Base-by-base conservation (phyloP, 257 asterid genomes). In the Nicotiana tomentosiformis region DNA sequence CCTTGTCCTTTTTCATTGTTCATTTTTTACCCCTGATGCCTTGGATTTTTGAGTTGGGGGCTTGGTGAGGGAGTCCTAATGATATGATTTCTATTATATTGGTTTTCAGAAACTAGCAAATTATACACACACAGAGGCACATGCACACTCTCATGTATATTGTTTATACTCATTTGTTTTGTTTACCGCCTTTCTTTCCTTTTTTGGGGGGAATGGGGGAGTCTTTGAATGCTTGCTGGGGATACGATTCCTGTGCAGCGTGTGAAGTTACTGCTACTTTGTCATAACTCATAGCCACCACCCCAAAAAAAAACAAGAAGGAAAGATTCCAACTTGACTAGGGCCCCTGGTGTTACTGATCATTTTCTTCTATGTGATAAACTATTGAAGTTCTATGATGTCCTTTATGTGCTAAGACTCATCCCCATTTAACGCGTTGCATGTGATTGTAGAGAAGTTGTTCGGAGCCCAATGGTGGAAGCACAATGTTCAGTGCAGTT, bases 401-500 rank as follows among this genome's bases (percentile, higher is more conserved):
- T 74, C 43, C 64, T 26, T 74, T 7, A 49, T 26, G 64, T 51
- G 80, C 80, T 26, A 26, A 76, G 53, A 7, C 1, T 51, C 66
- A 67, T 64, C 84, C 80, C 74, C 57, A 81, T 53, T 53, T 65
- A 74, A 89, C 51, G 56, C 81, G 46, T 66, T 80, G 46, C 80
- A 76, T 91, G 39, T 85, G 80, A 82, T 89, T 88, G 83, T 85
- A 95, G 99, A 88, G 97, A 95, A 89, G 93, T 92, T 84, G 99
- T 95, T 74, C 83, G 87, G 80, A 95, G 99, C 86, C 99, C 97
- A 84, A 95, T 95, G 99, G 97, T 95, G 83, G 97, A 95, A 89
- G 98, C 97, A 86, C 99, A 95, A 88, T 95, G 99, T 87, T 95
- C 95, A 0, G 99, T 95, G 87, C 98, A 95, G 87, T 86, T 95